Evolutionary conservation across 78 protist genomes (phyloP), one percentile per base, ranked within the genome.

Genomic region (Chrysochromulina parva): DNA sequence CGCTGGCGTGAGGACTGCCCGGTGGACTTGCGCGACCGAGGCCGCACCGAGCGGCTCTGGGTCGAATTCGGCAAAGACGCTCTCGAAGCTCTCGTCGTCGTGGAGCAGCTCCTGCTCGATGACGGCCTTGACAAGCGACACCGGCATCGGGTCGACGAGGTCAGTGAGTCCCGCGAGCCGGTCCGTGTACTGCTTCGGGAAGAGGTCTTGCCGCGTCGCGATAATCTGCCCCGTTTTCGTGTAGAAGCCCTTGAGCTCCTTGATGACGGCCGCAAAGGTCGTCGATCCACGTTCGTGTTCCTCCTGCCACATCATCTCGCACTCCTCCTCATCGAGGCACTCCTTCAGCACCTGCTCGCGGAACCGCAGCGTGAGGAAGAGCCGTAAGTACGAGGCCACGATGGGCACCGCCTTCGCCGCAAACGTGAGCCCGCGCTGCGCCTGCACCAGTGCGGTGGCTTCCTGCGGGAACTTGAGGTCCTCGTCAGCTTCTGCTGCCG

Each of bases 21-120:
- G n/a, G 90, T 93, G 95, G 48, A 90, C 94, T 85, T 91, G 93
- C 38, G 93, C 95, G 17, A 93, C 90, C 58, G 90, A 82, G 5
- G 95, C 95, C 13, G 92, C 95, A 71, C 92, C 95, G n/a, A 90
- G 73, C 14, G 95, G 95, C 52, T 1, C 16, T 11, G 0, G 48
- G 60, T 90, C 92, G 22, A 89, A 89, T 47, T 48, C 47, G 47
- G 78, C 67, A 47, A 93, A 93, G 62, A 93, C 92, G 3, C 19
- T 76, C 7, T 19, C 80, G 17, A 93, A 24, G 3, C 52, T 47
- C 87, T 47, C 52, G 14, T 81, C 93, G 19, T 53, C 86, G 47
- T 22, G 59, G 10, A 78, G 86, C 9, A 85, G 87, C 80, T 88
- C 80, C 66, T 28, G 50, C 66, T 65, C 90, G 38, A 91, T 38